phyloP scores from a whole-genome alignment of 257 asterid species.

The Thymus mandschuricus region DNA sequence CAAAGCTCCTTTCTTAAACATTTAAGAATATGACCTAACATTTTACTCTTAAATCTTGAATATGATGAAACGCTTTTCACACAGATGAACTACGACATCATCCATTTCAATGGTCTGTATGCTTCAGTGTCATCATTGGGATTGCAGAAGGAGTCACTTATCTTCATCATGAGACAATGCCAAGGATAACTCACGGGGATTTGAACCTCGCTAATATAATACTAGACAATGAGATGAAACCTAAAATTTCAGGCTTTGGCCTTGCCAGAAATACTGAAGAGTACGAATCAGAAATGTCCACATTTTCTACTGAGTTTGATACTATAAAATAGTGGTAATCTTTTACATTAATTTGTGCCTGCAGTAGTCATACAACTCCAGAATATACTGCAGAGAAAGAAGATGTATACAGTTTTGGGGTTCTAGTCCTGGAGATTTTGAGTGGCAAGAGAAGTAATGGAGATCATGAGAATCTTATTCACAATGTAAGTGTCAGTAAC shows the following conservation, averaged over 20 bases:
- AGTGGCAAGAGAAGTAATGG: conserved; percentile 18
- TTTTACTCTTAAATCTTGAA: neutral
- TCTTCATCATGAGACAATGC: conserved; percentile 31
- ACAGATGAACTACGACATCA: neutral
- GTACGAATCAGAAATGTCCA: neutral
- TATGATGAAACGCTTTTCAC: too few relatives aligned
- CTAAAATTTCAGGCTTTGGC: conserved; percentile 28
- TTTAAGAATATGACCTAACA: neutral
- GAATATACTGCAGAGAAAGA: conserved; percentile 22
- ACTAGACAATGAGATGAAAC: conserved; percentile 32
- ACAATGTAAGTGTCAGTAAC: neutral
- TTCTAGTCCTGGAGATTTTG: conserved; percentile 28
- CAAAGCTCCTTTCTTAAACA: neutral
- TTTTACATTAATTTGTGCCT: neutral
- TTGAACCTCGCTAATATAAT: conserved; percentile 23
- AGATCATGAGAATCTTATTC: neutral
- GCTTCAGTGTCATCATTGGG: conserved; percentile 30
- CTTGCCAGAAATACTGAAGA: neutral
- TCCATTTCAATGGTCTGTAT: conserved; percentile 15
- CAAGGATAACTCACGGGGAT: conserved; percentile 1
- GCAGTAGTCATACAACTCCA: conserved; percentile 30
- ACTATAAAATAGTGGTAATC: neutral
- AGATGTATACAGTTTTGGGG: conserved; percentile 29
- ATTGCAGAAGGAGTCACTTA: conserved; percentile 33
- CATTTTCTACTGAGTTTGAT: conserved; percentile 2